Evolutionary conservation across 192 early-diverging fungal species (phyloP).

Genomic region (Backusella sp.): DNA sequence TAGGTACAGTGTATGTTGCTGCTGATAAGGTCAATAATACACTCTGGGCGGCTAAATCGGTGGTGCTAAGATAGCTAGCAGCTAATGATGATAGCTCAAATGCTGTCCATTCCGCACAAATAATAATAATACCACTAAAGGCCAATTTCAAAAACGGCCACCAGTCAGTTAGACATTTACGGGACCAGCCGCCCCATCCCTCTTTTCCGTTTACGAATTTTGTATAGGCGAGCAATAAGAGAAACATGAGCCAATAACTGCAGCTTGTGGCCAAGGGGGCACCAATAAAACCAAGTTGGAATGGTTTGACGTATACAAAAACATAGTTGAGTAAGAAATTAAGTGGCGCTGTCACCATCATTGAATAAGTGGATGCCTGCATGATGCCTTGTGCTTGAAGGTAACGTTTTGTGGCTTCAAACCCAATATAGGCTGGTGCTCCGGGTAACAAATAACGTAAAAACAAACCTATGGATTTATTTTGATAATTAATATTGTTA

Average conservation of each 20-base stretch:
- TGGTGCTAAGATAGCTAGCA: constrained; percentile 56
- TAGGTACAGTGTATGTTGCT: constrained; percentile 48
- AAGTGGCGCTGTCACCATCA: constrained; percentile 56
- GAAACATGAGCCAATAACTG: constrained; percentile 60
- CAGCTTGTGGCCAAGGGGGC: constrained; percentile 67
- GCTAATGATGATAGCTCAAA: constrained; percentile 70
- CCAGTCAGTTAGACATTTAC: constrained; percentile 38
- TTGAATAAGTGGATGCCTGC: constrained; percentile 73
- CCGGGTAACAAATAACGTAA: constrained; percentile 67
- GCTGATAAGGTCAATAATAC: constrained; percentile 52
- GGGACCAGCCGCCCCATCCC: constrained; percentile 75
- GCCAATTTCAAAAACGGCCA: constrained; percentile 58
- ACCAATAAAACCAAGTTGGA: constrained; percentile 61
- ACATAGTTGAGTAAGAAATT: constrained; percentile 64
- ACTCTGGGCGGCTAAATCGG: constrained; percentile 53
- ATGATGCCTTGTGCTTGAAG: constrained; percentile 90
- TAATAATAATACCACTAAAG: constrained; percentile 66
- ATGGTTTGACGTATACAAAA: constrained; percentile 54
- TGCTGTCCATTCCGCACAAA: constrained; percentile 69
- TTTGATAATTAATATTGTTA: neutral
- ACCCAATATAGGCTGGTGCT: constrained; percentile 71
- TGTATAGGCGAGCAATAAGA: constrained; percentile 51
- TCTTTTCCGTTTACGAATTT: constrained; percentile 49
- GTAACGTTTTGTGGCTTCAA: constrained; percentile 84
- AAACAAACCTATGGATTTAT: constrained; percentile 40